Conservation (phyloP, 2,329 filamentous ascomycete genomes). For the Diaporthe citri region DNA sequence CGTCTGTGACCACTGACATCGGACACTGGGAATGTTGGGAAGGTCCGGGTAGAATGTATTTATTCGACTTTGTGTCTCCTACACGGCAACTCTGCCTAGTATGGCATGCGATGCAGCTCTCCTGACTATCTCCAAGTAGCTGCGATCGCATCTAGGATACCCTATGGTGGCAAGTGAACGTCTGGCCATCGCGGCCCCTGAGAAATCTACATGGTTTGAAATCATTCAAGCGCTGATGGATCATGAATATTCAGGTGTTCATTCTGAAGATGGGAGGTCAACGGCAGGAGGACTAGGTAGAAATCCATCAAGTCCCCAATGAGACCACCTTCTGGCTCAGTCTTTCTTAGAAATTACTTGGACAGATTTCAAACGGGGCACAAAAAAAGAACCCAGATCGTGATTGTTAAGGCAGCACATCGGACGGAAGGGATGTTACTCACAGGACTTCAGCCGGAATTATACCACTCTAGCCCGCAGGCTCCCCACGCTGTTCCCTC, state of each 20-base stretch:
- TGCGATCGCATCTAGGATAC: neutral
- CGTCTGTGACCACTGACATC: neutral
- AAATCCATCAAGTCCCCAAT: neutral
- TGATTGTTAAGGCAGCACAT: neutral
- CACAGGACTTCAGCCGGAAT: neutral
- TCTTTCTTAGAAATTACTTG: neutral
- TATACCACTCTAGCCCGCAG: neutral
- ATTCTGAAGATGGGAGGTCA: neutral
- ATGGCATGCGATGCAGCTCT: neutral
- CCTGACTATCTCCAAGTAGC: neutral
- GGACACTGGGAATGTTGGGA: neutral
- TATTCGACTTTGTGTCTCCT: neutral
- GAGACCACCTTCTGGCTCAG: neutral
- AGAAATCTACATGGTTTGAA: accelerated
- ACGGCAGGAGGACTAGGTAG: neutral
- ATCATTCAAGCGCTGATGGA: neutral
- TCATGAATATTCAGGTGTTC: neutral
- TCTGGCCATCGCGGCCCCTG: neutral
- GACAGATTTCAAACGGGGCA: no score
- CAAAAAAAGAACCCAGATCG: neutral
- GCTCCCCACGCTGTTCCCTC: neutral
- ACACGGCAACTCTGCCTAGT: neutral
- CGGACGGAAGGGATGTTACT: neutral
- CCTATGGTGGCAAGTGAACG: neutral
- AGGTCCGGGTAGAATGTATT: neutral